A percentile compares a stretch with the other conserved stretches of the same genome.
Conservation (phyloP, 2,329 filamentous ascomycete genomes). For the Aspergillus thermomutatus region DNA sequence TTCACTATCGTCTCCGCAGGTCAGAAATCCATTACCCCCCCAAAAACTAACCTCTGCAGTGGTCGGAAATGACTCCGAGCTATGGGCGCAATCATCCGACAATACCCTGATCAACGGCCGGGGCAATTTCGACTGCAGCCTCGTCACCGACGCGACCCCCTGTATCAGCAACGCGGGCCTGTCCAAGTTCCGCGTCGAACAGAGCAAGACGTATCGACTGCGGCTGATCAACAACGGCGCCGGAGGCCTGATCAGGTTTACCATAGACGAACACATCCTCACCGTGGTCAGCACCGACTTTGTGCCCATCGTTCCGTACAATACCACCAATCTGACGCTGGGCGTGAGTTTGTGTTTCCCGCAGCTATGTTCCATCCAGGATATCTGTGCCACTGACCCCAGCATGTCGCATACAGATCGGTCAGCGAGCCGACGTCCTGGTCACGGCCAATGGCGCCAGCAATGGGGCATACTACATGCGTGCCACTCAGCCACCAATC, state of each 20-base stretch:
- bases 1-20: neutral
- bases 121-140: constrained; percentile 1
- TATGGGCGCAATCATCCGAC: neutral
- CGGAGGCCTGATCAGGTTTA: constrained; percentile 27
- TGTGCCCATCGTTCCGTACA: constrained; percentile 60
- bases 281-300: constrained; percentile 65
- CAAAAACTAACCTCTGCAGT: too few relatives aligned
- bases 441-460: too few relatives aligned
- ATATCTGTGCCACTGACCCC: too few relatives aligned
- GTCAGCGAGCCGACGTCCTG: too few relatives aligned
- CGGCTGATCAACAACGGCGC: constrained; percentile 44
- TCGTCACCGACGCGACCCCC: neutral
- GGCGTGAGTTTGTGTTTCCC: constrained; percentile 44
- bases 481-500: too few relatives aligned
- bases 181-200: neutral
- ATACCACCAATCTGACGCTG: constrained; percentile 58
- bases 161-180: neutral
- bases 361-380: too few relatives aligned
- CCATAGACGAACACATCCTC: constrained; percentile 59
- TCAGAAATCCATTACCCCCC: too few relatives aligned
- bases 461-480: too few relatives aligned
- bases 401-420: too few relatives aligned
- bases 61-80: too few relatives aligned
- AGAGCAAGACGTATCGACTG: constrained; percentile 28
- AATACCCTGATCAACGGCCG: constrained; percentile 1